Evolutionary conservation across 176 grass and related monocot species (phyloP).

Genomic region (Chrysopogon serrulatus): DNA sequence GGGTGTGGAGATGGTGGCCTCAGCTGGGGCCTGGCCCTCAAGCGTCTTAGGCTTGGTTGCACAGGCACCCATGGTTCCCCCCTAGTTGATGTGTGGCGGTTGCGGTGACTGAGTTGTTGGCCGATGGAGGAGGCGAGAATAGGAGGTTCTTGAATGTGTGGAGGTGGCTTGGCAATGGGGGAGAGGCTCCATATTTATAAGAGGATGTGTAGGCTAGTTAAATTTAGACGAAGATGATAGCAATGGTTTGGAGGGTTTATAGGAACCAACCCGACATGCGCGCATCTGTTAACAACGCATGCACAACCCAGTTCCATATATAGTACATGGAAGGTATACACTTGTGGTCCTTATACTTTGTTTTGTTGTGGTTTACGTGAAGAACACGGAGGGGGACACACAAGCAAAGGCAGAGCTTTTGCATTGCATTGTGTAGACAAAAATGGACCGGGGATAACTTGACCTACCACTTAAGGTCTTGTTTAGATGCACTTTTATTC

Average conservation of each 20-base stretch:
- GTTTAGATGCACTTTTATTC: too few species aligned
- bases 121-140: neutral
- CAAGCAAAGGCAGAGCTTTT: too few species aligned
- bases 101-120: slow-evolving; percentile 12
- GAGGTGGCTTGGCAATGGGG: slow-evolving; percentile 23
- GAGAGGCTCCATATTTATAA: neutral
- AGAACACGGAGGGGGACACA: too few species aligned
- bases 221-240: neutral
- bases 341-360: too few species aligned
- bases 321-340: too few species aligned
- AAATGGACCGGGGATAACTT: too few species aligned
- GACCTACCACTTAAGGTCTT: too few species aligned
- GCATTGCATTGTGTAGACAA: too few species aligned
- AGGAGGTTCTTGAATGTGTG: slow-evolving; percentile 12
- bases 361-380: too few species aligned
- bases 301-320: neutral
- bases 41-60: slow-evolving; percentile 48
- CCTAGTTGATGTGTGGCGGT: neutral
- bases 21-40: slow-evolving; percentile 29
- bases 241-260: neutral
- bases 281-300: neutral
- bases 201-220: neutral
- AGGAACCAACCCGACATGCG: neutral
- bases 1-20: slow-evolving; percentile 26
- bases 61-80: slow-evolving; percentile 56